phyloP scores from a whole-genome alignment of 2,329 filamentous ascomycete species.

The Xylaria multiplex region DNA sequence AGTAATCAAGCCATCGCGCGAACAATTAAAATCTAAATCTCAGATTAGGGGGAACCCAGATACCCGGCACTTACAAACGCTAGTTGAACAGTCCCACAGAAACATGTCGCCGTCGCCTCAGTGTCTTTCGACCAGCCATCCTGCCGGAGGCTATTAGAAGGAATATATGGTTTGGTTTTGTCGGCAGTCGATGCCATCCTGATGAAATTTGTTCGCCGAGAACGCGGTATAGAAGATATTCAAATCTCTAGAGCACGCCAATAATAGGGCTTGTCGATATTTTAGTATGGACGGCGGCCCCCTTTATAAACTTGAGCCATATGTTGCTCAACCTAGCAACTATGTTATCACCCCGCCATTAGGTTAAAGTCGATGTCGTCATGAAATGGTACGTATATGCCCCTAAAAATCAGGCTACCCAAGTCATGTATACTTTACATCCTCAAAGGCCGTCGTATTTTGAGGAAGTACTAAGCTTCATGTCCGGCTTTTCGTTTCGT shows the following conservation, averaged over 20 bases:
- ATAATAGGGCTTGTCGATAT: not conserved
- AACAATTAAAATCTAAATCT: too few relatives aligned
- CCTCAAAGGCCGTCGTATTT: not conserved
- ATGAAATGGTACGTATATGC: not conserved
- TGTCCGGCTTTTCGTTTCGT: not conserved
- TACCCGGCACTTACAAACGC: conserved; percentile 56
- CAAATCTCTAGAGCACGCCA: not conserved
- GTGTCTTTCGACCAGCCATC: conserved; percentile 59
- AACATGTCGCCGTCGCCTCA: conserved; percentile 67
- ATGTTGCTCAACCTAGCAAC: not conserved
- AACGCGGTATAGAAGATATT: not conserved
- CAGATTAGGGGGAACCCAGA: not conserved
- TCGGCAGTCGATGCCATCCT: conserved; percentile 32
- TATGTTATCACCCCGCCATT: conserved; percentile 1
- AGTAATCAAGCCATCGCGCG: too few relatives aligned
- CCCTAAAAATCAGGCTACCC: not conserved
- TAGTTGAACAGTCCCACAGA: conserved; percentile 66
- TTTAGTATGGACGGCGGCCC: not conserved
- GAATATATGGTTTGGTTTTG: conserved; percentile 47
- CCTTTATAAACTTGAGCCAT: conserved; percentile 10
- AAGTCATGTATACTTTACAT: not conserved
- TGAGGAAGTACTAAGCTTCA: not conserved
- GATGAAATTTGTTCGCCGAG: not conserved
- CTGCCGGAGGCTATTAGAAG: conserved; percentile 48
- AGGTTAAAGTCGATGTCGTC: not conserved